Base-by-base conservation (phyloP, 164 flowering plant genomes). In the Nymphaea colorata region DNA sequence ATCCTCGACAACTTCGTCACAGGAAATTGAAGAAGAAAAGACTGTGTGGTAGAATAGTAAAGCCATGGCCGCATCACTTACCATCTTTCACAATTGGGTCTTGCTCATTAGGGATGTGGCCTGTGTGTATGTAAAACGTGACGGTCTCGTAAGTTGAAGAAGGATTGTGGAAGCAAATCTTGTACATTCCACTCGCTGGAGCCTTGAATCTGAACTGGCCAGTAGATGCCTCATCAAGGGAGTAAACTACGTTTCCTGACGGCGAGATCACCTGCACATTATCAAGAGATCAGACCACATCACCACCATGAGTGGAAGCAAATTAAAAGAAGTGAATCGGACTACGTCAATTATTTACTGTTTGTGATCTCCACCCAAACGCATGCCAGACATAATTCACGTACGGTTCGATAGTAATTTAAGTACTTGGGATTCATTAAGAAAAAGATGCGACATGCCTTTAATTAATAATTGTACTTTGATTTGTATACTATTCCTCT, bases 51-150 rank as follows among this genome's bases (percentile, higher is more conserved):
- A 47, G 12, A 7, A 47, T 7, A 47, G 55, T 12, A 47, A 47
- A 7, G 12, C 12, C 11, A 47, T 4, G 55, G 55, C 7, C 2
- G 5, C 55, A 47, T 47, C 12, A 81, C 93, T 70, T 61, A 93
- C 97, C 98, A 79, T 94, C 96, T 79, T 94, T 94, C n/a, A 97
- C 98, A 62, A 89, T 91, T 25, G 36, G 67, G 79, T 94, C 81
- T 66, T 94, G 95, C 75, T 91, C 93, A 64, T 76, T 84, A 69
- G 98, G 97, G 61, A 94, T 94, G 69, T 94, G 98, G n/a, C 98
- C 98, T 67, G 86, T 87, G 71, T 93, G 98, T 51, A 93, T 84
- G 82, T 91, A 78, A 84, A 93, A 93, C 62, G 98, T 83, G 67
- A 93, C 97, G 59, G 96, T 86, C 79, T 93, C 98, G 42, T 96